Conservation (phyloP, 2,329 filamentous ascomycete species). For the Tolypocladium sp. region DNA sequence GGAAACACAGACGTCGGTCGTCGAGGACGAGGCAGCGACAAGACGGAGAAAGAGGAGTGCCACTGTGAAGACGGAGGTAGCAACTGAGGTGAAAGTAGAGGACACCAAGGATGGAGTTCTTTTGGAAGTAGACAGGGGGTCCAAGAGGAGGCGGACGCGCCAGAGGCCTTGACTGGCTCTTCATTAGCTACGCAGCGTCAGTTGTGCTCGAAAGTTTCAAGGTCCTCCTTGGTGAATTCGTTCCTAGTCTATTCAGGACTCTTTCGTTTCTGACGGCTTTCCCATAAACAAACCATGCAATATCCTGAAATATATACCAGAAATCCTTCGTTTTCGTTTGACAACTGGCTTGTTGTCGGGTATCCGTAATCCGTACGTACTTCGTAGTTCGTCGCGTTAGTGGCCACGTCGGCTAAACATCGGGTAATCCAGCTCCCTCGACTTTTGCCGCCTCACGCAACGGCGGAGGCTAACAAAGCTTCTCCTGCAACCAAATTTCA, state of each 20-base stretch:
- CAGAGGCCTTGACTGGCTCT: neutral
- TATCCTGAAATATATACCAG: neutral
- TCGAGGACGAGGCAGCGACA: slow-evolving; percentile 13
- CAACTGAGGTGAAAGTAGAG: slow-evolving; percentile 10
- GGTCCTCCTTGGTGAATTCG: neutral
- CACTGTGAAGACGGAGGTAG: slow-evolving; percentile 7
- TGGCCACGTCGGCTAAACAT: slow-evolving; percentile 19
- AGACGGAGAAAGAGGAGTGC: slow-evolving; percentile 18
- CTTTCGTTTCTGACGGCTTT: neutral
- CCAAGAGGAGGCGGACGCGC: slow-evolving; percentile 19
- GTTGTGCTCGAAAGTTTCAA: neutral
- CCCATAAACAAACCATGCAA: neutral
- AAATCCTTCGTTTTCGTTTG: neutral
- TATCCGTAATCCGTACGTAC: too few relatives aligned
- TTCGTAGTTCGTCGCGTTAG: neutral
- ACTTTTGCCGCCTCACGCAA: slow-evolving; percentile 21
- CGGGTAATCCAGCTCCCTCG: slow-evolving; percentile 10
- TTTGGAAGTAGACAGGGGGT: slow-evolving; percentile 12
- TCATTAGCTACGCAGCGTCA: too few relatives aligned
- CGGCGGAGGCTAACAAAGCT: slow-evolving; percentile 6
- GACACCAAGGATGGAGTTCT: slow-evolving; percentile 10
- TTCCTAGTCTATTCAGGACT: neutral
- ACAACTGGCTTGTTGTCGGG: neutral
- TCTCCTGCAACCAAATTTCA: slow-evolving; percentile 9
- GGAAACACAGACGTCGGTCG: neutral